Conservation (phyloP, 2,329 filamentous ascomycete species). For the Trichoderma arundinaceum region DNA sequence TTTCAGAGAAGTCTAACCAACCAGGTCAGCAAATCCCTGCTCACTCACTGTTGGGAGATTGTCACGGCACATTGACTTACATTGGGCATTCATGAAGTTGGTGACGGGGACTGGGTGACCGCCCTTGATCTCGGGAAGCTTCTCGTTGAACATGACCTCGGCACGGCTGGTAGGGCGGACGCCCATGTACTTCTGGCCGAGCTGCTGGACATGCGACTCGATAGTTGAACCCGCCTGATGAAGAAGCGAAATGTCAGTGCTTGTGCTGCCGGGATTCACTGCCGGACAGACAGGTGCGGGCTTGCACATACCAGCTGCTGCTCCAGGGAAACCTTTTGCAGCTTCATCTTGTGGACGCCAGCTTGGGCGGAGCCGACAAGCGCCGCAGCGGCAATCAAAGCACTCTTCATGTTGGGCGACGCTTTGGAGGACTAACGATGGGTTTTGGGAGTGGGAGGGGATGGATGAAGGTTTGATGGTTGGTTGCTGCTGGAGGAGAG, state of each 20-base stretch:
- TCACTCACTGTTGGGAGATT: neutral
- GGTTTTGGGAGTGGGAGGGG: neutral
- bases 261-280: constrained; percentile 32
- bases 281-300: neutral
- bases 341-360: constrained; percentile 92
- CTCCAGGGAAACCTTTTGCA: constrained; percentile 91
- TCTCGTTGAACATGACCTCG: constrained; percentile 80
- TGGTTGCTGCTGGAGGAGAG: constrained; percentile 2
- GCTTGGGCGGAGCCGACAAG: constrained; percentile 84
- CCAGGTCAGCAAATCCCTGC: neutral
- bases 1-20: constrained; percentile 88
- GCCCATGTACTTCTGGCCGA: constrained; percentile 97
- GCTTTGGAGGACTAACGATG: constrained; percentile 26
- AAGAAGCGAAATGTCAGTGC: constrained; percentile 15
- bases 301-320: constrained; percentile 81
- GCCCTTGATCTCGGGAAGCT: constrained; percentile 66
- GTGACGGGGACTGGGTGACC: constrained; percentile 85
- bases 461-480: constrained; percentile 10
- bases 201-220: constrained; percentile 77
- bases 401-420: constrained; percentile 77
- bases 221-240: constrained; percentile 75
- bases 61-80: constrained; percentile 59
- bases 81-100: constrained; percentile 99
- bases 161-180: constrained; percentile 68
- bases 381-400: constrained; percentile 77